Base-by-base conservation (phyloP, 2,329 filamentous ascomycete genomes). In the Alternaria sp. region DNA sequence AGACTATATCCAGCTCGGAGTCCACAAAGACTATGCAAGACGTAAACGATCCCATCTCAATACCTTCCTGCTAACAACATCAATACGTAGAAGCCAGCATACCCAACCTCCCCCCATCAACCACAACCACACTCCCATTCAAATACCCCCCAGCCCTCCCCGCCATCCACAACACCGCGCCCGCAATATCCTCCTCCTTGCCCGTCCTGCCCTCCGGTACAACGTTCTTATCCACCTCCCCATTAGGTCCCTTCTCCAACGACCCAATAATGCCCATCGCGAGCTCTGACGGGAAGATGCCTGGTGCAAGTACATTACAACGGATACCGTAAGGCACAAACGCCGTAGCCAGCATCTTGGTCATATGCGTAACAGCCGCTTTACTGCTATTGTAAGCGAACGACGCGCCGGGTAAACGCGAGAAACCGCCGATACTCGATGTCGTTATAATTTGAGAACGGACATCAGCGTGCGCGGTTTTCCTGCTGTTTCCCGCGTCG, bases 91-190 rank as follows among this genome's bases (percentile, higher is more conserved):
- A 83, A 26, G 88, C 87, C 66, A 89, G 82, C 15, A 81, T 84
- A 26, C 82, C 82, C 52, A 92, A 73, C 61, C 88, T 82, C 1
- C 89, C 89, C 52, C 89, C 89, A 73, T 92, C 90, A 0, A 87
- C 82, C 8, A 91, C 78, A 50, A 91, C 79, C 15, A 89, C 83
- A 62, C 85, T 85, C 3, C 89, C 90, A 75, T 91, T 91, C 69
- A 87, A 81, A 75, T 90, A 92, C 4, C 86, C 87, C 1, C 90
- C 90, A 3, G 89, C 89, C 65, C 85, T 81, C 52, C 87, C 88
- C 4, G 87, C 87, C 73, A 92, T 81, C 81, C 89, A 92, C 54
- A 93, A 74, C 25, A 92, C 84, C 51, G 87, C 82, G 1, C 89
- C 89, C 2, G 85, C 87, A 82, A 92, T 87, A 71, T 91, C 90